These are phyloP conservation scores for Metarhizium album DNA, from an alignment of 2,329 filamentous ascomycete genomes.

Conservation along the genomic window DNA sequence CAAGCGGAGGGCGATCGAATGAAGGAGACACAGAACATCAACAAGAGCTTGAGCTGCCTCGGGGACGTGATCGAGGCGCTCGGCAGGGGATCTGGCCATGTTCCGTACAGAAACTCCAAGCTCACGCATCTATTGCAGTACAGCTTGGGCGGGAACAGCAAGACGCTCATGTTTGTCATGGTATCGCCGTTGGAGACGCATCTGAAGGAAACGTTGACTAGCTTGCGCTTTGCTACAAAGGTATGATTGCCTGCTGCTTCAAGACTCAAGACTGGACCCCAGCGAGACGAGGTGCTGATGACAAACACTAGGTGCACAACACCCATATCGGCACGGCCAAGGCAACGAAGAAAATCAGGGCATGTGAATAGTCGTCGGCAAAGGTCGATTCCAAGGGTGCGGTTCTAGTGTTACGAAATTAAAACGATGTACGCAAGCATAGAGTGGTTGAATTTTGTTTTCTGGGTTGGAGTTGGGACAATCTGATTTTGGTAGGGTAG, in stretches of 20 bases:
- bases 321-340: slow-evolving; percentile 88
- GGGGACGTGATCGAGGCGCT: slow-evolving; percentile 91
- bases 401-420: background rate
- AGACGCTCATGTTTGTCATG: slow-evolving; percentile 99
- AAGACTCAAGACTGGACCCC: background rate
- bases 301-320: slow-evolving; percentile 54
- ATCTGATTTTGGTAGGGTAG: slow-evolving; percentile 3
- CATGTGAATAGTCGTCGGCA: slow-evolving; percentile 15
- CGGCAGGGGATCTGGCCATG: slow-evolving; percentile 71
- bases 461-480: background rate
- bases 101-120: slow-evolving; percentile 95
- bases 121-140: slow-evolving; percentile 92
- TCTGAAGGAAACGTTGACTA: slow-evolving; percentile 85
- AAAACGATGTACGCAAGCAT: slow-evolving; percentile 3
- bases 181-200: slow-evolving; percentile 85
- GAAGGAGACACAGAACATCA: slow-evolving; percentile 95
- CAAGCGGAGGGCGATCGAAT: slow-evolving; percentile 77
- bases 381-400: background rate
- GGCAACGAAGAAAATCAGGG: slow-evolving; percentile 52
- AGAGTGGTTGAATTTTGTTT: background rate
- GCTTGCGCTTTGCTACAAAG: slow-evolving; percentile 92
- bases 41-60: slow-evolving; percentile 82
- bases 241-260: slow-evolving; percentile 33
- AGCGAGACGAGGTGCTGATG: slow-evolving; percentile 5
- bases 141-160: slow-evolving; percentile 86